Percentiles rank a stretch among this genome's conserved stretches.
Conservation (phyloP, 192 early-diverging fungal genomes). For the Gigaspora rosea region DNA sequence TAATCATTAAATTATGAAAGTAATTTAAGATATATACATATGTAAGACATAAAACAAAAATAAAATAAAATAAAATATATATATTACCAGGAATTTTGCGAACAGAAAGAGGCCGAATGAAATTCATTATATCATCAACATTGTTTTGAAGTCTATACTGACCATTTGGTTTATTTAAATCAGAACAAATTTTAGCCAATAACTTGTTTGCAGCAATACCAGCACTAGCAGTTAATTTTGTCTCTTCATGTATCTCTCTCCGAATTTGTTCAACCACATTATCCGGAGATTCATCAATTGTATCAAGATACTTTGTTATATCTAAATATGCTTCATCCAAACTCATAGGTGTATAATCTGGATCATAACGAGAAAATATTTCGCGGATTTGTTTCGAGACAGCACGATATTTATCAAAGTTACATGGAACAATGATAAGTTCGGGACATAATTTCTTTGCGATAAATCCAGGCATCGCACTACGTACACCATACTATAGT, state of each 20-base stretch:
- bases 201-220: slow-evolving; percentile 56
- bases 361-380: slow-evolving; percentile 65
- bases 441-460: slow-evolving; percentile 61
- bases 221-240: slow-evolving; percentile 50
- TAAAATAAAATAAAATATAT: too few species aligned
- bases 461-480: slow-evolving; percentile 69
- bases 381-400: slow-evolving; percentile 49
- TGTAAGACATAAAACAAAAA: too few species aligned
- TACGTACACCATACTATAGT: slow-evolving; percentile 62
- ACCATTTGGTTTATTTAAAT: slow-evolving; percentile 75
- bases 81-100: slow-evolving; percentile 55
- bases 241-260: slow-evolving; percentile 48
- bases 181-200: slow-evolving; percentile 56
- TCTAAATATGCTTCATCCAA: slow-evolving; percentile 57
- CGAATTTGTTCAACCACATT: slow-evolving; percentile 55
- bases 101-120: slow-evolving; percentile 48
- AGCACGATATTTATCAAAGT: slow-evolving; percentile 57
- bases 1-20: not conserved
- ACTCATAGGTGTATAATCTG: slow-evolving; percentile 53
- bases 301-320: slow-evolving; percentile 30
- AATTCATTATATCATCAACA: slow-evolving; percentile 44
- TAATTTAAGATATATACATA: not conserved
- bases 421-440: slow-evolving; percentile 50
- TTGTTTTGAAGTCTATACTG: slow-evolving; percentile 55
- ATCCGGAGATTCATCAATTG: slow-evolving; percentile 32